Base-by-base conservation (phyloP, 208 protist species). In the Novymonas esmeraldas region DNA sequence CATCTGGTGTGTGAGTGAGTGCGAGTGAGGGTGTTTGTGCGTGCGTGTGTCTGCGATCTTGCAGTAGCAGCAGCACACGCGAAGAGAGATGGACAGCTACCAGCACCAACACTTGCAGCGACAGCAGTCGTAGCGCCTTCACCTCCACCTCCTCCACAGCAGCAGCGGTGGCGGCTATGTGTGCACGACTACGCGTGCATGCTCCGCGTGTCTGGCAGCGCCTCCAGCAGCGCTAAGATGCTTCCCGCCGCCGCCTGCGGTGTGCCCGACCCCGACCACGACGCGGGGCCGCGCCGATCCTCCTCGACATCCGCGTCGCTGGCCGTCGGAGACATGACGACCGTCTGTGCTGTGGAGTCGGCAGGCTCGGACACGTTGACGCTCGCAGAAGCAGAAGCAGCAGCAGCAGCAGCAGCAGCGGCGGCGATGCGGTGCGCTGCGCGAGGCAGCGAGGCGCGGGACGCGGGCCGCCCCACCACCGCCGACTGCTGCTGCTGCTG, bases 171-270 rank as follows among this genome's bases (percentile, higher is more conserved):
- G n/a, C n/a, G n/a, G n/a, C 54, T 59, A 44, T 16, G 28, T 61
- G 36, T 55, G 20, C 34, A 31, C 6, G 7, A 31, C 34, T 18
- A 63, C 18, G 3, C 20, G 20, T 24, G 49, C 20, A 55, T 61
- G 5, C 20, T 29, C 0, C 61, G 70, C 0, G 63, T 66, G 50
- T 81, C 76, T 2, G 76, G 76, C 36, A 81, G 46, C 16, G 69
- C 64, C 9, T 81, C 65, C 31, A 81, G 55, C 36, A 81, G 22
- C 6, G 51, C 76, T 64, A 81, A 42, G 22, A 80, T 74, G 46
- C 52, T 76, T 48, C 64, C 46, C 9, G 36, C 11, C 3, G 34
- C 39, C 20, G 13, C 22, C 38, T 4, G 36, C 42, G 38, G 16
- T 4, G 6, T 7, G 31, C 14, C n/a, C 18, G 45, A 39, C 29